These are phyloP conservation scores for Carex sylvatica DNA, from an alignment of 202 grass and related monocot species.

Conservation along the genomic window DNA sequence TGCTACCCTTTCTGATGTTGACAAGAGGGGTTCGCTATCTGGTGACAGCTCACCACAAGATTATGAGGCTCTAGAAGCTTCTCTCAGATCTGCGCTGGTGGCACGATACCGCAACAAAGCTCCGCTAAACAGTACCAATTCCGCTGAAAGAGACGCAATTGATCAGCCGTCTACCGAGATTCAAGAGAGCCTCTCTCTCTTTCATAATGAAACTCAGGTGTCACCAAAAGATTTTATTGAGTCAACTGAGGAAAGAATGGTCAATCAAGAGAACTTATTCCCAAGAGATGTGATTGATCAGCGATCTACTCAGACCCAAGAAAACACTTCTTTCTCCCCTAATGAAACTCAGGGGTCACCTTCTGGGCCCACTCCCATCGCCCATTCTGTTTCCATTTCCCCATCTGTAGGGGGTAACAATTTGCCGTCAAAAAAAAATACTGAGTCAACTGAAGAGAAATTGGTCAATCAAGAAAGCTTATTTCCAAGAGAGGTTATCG, in stretches of 20 bases:
- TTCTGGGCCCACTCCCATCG: slow-evolving; percentile 26
- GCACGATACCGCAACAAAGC: slow-evolving; percentile 63
- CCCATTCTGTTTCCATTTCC: slow-evolving; percentile 28
- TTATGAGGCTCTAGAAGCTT: slow-evolving; percentile 92
- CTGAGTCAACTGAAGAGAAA: slow-evolving; percentile 8
- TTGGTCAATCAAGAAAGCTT: slow-evolving; percentile 8
- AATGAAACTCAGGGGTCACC: slow-evolving; percentile 39
- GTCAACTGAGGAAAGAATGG: too few relatives aligned
- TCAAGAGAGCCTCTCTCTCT: slow-evolving; percentile 23
- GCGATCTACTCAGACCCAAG: slow-evolving; percentile 27
- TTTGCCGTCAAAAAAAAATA: not conserved
- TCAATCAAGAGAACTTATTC: too few relatives aligned
- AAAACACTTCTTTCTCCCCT: slow-evolving; percentile 25
- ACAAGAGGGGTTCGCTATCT: slow-evolving; percentile 54
- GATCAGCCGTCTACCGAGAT: slow-evolving; percentile 28
- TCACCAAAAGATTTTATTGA: not conserved
- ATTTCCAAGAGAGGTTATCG: not conserved
- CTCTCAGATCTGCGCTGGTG: slow-evolving; percentile 83
- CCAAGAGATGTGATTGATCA: slow-evolving; percentile 39
- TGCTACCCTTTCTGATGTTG: slow-evolving; percentile 34
- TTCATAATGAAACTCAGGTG: slow-evolving; percentile 33
- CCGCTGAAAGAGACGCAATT: slow-evolving; percentile 38
- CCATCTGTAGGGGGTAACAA: slow-evolving; percentile 8
- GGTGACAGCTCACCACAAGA: slow-evolving; percentile 43
- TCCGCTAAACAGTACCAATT: slow-evolving; percentile 34